A percentile compares a stretch with the other conserved stretches of the same genome.
Evolutionary conservation across 352 stramenopile genomes (phyloP).

Genomic region (Globisporangium paroecandrum): DNA sequence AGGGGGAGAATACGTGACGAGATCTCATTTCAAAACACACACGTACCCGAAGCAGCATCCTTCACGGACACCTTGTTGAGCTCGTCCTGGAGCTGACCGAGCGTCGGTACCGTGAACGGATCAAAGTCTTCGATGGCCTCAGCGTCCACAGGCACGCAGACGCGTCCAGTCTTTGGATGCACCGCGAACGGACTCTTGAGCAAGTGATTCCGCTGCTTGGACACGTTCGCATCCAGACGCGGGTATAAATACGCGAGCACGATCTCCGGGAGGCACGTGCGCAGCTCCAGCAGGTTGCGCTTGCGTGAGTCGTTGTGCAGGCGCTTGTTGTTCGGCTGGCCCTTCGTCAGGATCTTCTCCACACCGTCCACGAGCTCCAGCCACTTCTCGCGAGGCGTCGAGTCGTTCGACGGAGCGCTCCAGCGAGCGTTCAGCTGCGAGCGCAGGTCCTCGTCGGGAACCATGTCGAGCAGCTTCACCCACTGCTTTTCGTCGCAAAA

Average conservation of each 20-base stretch:
- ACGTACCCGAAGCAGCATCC: conserved; percentile 26
- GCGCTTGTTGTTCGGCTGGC: conserved; percentile 46
- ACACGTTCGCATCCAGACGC: conserved; percentile 99
- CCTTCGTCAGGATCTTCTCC: conserved; percentile 60
- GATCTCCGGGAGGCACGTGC: conserved; percentile 93
- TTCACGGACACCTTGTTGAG: conserved; percentile 58
- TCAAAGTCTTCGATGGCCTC: conserved; percentile 83
- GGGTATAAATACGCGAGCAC: conserved; percentile 97
- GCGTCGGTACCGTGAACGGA: conserved; percentile 81
- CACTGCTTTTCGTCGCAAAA: conserved; percentile 88
- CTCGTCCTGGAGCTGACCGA: conserved; percentile 78
- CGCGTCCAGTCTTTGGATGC: conserved; percentile 96
- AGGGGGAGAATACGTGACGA: neutral
- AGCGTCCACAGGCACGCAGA: conserved; percentile 96
- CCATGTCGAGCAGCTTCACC: conserved; percentile 89
- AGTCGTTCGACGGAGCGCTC: conserved; percentile 39
- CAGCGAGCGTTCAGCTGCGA: conserved; percentile 60
- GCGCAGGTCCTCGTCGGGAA: conserved; percentile 89
- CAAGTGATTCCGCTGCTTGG: conserved; percentile 99
- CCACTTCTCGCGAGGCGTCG: conserved; percentile 89
- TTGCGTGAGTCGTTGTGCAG: conserved; percentile 52
- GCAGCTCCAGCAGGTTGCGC: conserved; percentile 63
- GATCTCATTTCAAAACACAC: neutral
- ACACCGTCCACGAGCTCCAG: conserved; percentile 67
- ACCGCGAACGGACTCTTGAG: conserved; percentile 99